Conservation (phyloP, 306 rosid species). For the Dalbergia cochinchinensis region DNA sequence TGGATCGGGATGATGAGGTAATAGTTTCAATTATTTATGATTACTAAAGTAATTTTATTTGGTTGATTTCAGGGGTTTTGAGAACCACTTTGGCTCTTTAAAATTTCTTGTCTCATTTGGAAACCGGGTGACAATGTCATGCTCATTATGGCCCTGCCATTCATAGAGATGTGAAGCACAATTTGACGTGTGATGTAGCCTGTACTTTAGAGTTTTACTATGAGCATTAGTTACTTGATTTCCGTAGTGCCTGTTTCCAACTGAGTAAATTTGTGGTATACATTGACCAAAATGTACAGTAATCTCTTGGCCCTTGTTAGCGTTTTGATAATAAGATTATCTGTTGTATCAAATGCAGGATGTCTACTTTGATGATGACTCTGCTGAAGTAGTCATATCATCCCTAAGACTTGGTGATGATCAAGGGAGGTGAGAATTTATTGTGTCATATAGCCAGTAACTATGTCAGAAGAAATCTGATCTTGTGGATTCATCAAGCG, state of each 20-base stretch:
- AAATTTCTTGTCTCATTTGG: conserved; percentile 28
- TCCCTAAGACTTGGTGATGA: conserved; percentile 95
- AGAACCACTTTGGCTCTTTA: conserved; percentile 34
- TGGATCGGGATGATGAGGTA: conserved; percentile 95
- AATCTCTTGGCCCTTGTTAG: conserved; percentile 6
- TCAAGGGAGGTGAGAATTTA: conserved; percentile 87
- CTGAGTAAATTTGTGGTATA: background rate
- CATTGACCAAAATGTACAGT: background rate
- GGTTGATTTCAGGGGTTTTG: conserved; percentile 32
- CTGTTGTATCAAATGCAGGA: conserved; percentile 62
- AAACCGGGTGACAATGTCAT: conserved; percentile 3
- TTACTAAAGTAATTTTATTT: conserved; percentile 37
- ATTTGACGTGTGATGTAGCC: conserved; percentile 24
- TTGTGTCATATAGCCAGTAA: conserved; percentile 8
- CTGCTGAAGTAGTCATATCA: conserved; percentile 97
- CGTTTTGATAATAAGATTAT: conserved; percentile 12
- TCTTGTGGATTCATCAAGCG: conserved; percentile 11
- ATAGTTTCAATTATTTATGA: conserved; percentile 32
- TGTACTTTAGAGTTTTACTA: background rate
- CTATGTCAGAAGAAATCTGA: conserved; percentile 10
- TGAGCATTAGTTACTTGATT: background rate
- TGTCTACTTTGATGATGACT: conserved; percentile 94
- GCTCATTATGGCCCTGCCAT: conserved; percentile 29
- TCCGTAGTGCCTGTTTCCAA: background rate
- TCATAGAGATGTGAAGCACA: conserved; percentile 20